Evolutionary conservation across 2,329 filamentous ascomycete species (phyloP), one percentile per base, ranked within the genome.

Genomic region (Cladosporium cucumerinum): DNA sequence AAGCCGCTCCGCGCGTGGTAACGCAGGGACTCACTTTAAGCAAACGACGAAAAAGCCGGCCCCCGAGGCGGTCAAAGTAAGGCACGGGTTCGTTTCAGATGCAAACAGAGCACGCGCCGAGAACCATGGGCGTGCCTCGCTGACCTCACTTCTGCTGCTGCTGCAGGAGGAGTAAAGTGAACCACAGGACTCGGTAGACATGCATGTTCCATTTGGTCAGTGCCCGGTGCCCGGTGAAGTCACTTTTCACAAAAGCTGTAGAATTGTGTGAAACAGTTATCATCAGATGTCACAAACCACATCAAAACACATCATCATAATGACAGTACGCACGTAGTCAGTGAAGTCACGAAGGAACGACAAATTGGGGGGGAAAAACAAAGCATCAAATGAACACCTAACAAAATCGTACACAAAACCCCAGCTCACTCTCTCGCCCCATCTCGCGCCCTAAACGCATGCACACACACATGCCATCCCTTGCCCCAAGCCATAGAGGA

Each of bases 301-400:
- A 11, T 21, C n/a, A 46, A 21, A 21, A 5, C 39, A 23, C n/a
- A 11, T 21, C 39, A 46, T 23, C 7, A 43, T 8, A n/a, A n/a
- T 43, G 7, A 18, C 7, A 43, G 36, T 18, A 46, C 39, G 23
- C 39, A 46, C 5, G n/a, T 11, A 46, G n/a, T 46, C 39, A 46
- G n/a, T 46, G 12, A 46, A 6, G 0, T 46, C 39, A 46, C 39
- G n/a, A 12, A 46, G n/a, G 3, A n/a, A 21, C n/a, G 39, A 46
- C 39, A 11, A 46, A 21, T 21, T 39, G 4, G 30, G 54, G 55
- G 30, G 30, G 28, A 25, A 57, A 57, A 34, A 43, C 55, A 28
- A 58, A 39, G 55, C 55, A 58, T 58, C 55, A 58, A 58, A 58
- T 58, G 55, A 58, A 58, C 55, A 58, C 55, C 55, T 58, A 58